Evolutionary conservation across 805 yeast species (phyloP), one percentile per base, ranked within the genome.

Genomic region (Debaryomyces maramus): DNA sequence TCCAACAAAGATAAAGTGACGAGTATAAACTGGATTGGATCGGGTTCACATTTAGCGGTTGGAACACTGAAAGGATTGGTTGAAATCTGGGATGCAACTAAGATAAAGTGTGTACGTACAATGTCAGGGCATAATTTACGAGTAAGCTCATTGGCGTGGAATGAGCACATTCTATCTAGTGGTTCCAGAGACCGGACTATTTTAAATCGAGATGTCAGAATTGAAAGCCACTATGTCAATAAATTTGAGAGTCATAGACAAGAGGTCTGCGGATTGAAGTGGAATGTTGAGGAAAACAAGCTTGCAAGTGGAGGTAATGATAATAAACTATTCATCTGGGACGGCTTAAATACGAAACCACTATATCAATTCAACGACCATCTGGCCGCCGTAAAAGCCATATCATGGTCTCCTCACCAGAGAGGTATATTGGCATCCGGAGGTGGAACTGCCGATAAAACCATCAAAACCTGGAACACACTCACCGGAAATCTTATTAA

Each of bases 401-500:
- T 93, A 38, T 87, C 96, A 2, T 93, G 99, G 99, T 86, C 95
- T 1, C 98, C 99, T 2, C 98, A 93, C 58, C 96, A 88, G 58
- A 71, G 97, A 40, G 97, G 98, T 1, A 75, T 90, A 3, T 62
- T 93, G 40, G 98, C 98, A 1, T 79, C 93, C 1, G 99, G 99
- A 11, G 99, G 99, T 14, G 99, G 99, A 26, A 89, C 98, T 0
- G 90, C 95, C 1, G 99, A 93, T 62, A 80, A 91, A 41, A 76
- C 83, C 28, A 84, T 93, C 51, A 87, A 90, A 60, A 80, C 89
- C 17, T 93, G 98, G 98, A 93, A 90, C 60, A 85, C 96, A 0
- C 65, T 82, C 32, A 86, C 85, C 6, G 96, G 97, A 1, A 60
- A 73, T 17, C 78, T 83, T 43, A 56, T 87, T 9, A 77, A 80